Evolutionary conservation across 31 red algal genomes (phyloP).

Genomic region (Porphyra umbilicalis): DNA sequence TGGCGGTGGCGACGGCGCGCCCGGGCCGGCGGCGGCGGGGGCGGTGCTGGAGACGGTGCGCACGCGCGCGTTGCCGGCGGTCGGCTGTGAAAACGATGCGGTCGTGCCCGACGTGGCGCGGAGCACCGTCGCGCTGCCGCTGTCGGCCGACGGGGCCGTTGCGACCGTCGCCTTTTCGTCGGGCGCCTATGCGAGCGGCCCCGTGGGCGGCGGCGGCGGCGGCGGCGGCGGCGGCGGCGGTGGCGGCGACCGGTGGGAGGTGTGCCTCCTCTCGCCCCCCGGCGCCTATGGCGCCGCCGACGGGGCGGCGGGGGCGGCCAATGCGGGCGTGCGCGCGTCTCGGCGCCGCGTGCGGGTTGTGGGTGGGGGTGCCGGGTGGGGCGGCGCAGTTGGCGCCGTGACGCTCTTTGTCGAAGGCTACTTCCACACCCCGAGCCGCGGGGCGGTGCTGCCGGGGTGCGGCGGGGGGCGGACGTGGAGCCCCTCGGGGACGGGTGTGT

Average conservation of each 20-base stretch:
- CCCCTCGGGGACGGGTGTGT: not conserved
- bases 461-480: conserved; percentile 10
- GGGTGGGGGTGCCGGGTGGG: conserved; percentile 5
- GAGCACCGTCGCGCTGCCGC: not conserved
- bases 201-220: not conserved
- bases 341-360: conserved; percentile 22
- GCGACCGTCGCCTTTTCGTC: not conserved
- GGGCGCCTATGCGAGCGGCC: not conserved
- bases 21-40: no score
- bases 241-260: not conserved
- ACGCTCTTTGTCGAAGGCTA: conserved; percentile 36
- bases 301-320: not conserved
- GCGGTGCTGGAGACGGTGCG: conserved; percentile 12
- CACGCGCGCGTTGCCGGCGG: conserved; percentile 54
- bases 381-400: conserved; percentile 7
- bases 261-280: conserved; percentile 25
- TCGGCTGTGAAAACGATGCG: conserved; percentile 69
- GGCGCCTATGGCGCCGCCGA: conserved; percentile 17
- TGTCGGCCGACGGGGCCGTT: not conserved
- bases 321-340: not conserved
- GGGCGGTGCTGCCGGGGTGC: conserved; percentile 52
- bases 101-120: conserved; percentile 33
- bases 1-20: no score
- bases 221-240: not conserved
- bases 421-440: conserved; percentile 20